Base-by-base conservation (phyloP, 179 eudicot species). In the Carnegiea gigantea region DNA sequence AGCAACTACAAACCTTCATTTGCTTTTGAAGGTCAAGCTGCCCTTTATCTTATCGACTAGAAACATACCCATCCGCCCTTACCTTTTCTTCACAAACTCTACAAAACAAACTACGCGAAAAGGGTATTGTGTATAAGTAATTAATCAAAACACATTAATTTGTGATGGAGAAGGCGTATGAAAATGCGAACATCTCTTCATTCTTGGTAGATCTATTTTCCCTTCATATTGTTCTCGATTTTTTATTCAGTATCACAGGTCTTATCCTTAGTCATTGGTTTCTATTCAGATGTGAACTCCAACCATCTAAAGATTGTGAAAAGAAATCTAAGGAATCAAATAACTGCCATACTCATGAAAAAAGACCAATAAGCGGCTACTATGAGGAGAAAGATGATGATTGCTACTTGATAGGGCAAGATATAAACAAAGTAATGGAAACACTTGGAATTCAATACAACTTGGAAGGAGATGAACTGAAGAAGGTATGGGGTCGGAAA, bases 391-490 rank as follows among this genome's bases (percentile, higher is more conserved):
- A 6, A 4, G 36, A 80, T 0, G 40, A 49, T 3, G 65, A 71
- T n/a, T 64, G 62, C 36, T 23, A 18, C 30, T 24, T 65, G 11
- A 26, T n/a, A 20, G 86, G 86, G 26, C 44, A 57, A 9, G 92
- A 90, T 4, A 60, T 90, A 48, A 85, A 83, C 81, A 77, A 76
- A 33, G 90, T 92, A 70, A 82, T 92, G 88, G 80, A 43, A 51
- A 90, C 77, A 75, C 76, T 95, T 43, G 97, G 98, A 53, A 65
- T 95, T 28, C 51, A 68, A 43, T 26, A 26, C 18, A n/a, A 48
- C 1, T 82, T 77, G 53, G 87, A 81, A 77, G 89, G 77, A 20
- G 86, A 77, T 43, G 86, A 79, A 67, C 33, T 80, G 14, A 64
- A 81, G 21, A 82, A 83, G 76, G 83, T 51, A 76, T 84, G 84